Evolutionary conservation across 2,329 filamentous ascomycete genomes (phyloP), one percentile per base, ranked within the genome.

Genomic region (Colletotrichum gloeosporioides): DNA sequence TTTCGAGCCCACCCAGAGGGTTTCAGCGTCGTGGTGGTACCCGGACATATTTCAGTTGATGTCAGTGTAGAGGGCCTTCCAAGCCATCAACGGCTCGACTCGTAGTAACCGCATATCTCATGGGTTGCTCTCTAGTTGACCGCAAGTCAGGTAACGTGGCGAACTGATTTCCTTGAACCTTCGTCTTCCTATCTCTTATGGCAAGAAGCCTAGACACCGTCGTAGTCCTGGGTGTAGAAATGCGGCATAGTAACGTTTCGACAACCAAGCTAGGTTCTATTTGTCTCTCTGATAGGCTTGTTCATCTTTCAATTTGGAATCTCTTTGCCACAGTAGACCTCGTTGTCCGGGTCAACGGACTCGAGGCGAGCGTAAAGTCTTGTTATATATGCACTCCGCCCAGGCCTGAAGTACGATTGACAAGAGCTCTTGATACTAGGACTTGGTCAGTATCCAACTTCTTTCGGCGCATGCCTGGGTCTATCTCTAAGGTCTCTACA

Each of bases 31-130:
- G 9, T 18, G 0, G 18, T 49, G 18, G n/a, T n/a, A 6, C 12
- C 9, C 9, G 3, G 0, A n/a, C 3, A n/a, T 7, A 49, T 2
- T 7, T 22, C 1, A n/a, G n/a, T n/a, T n/a, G n/a, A n/a, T n/a
- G n/a, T n/a, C n/a, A n/a, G n/a, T n/a, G 18, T n/a, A 49, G 18
- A n/a, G 2, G 18, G 2, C 0, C 39, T 49, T 49, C 5, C 3
- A 49, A 7, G 18, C 18, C 7, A 3, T 0, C 39, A 1, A 12
- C 16, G 9, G 16, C 18, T 44, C 18, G 18, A 3, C 6, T 12
- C 39, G 39, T 6, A 3, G n/a, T n/a, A n/a, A n/a, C n/a, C n/a
- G n/a, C n/a, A n/a, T n/a, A n/a, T n/a, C n/a, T n/a, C n/a, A n/a
- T n/a, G n/a, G n/a, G n/a, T n/a, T n/a, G n/a, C n/a, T n/a, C n/a